phyloP scores from a whole-genome alignment of 306 rosid genomes.

The Acacia acuminata region DNA sequence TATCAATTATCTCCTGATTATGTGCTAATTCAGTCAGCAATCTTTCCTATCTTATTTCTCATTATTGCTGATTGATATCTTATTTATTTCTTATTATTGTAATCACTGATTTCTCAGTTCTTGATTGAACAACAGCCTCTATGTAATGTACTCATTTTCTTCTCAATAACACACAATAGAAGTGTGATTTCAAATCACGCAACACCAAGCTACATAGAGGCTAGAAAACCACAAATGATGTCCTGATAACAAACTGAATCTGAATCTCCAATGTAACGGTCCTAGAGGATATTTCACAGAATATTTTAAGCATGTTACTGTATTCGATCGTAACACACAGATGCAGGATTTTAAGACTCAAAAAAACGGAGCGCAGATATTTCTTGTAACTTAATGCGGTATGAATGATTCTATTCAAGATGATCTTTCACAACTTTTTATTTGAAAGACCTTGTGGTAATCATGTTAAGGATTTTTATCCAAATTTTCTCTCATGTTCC shows the following conservation, averaged over 20 bases:
- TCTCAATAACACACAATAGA: too few relatives aligned
- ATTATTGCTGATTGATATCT: too few relatives aligned
- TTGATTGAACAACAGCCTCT: too few relatives aligned
- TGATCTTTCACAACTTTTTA: background rate
- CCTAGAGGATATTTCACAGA: background rate
- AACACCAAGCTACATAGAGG: background rate
- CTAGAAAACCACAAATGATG: background rate
- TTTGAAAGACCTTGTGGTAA: background rate
- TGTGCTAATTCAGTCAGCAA: too few relatives aligned
- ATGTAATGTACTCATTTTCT: too few relatives aligned
- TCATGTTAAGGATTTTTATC: background rate
- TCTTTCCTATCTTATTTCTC: too few relatives aligned
- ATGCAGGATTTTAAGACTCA: background rate
- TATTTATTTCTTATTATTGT: too few relatives aligned
- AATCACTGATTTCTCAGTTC: too few relatives aligned
- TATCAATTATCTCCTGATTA: too few relatives aligned
- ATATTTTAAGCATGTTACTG: background rate
- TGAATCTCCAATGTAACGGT: slow-evolving; percentile 13
- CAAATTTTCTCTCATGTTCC: background rate
- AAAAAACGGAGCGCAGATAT: background rate
- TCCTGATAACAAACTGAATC: slow-evolving; percentile 11
- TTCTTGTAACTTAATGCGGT: background rate
- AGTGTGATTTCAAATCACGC: too few relatives aligned
- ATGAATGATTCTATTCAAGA: background rate
- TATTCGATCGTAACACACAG: background rate